These are phyloP conservation scores for Phytophthora pseudosyringae DNA, from an alignment of 352 stramenopile genomes.

Conservation along the genomic window DNA sequence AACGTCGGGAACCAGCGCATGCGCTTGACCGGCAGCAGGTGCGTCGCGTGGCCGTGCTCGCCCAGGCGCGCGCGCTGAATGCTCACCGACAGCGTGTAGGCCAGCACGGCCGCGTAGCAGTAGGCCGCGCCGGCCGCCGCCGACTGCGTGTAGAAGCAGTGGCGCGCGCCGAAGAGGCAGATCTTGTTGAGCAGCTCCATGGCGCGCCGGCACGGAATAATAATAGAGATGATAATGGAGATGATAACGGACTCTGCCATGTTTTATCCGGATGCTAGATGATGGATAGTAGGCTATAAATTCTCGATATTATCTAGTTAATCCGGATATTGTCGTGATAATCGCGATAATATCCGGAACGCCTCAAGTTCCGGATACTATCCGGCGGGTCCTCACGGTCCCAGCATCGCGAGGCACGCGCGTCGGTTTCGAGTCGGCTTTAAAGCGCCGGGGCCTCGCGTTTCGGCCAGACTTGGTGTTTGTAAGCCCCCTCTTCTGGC, in stretches of 20 bases:
- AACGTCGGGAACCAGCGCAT: constrained; percentile 89
- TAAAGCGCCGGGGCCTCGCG: too few species aligned
- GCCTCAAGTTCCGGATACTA: too few species aligned
- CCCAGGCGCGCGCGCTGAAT: constrained; percentile 71
- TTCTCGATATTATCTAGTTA: too few species aligned
- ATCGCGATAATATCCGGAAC: too few species aligned
- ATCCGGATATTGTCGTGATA: too few species aligned
- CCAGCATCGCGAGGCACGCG: too few species aligned
- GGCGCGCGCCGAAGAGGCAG: constrained; percentile 72
- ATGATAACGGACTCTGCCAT: constrained; percentile 7
- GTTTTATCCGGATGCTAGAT: too few species aligned
- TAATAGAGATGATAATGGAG: not conserved
- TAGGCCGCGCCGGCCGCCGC: constrained; percentile 67
- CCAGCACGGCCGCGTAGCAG: constrained; percentile 68
- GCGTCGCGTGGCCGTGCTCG: constrained; percentile 85
- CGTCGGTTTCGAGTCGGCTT: too few species aligned
- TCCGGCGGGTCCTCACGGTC: too few species aligned
- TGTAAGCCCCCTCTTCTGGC: too few species aligned
- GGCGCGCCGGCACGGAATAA: not conserved
- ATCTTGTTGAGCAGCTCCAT: constrained; percentile 66
- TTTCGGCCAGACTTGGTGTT: too few species aligned
- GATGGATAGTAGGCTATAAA: too few species aligned
- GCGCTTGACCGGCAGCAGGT: constrained; percentile 77
- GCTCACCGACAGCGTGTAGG: constrained; percentile 78
- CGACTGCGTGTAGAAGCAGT: constrained; percentile 84